These are phyloP conservation scores for Arabis hirsuta DNA, from an alignment of 345 rosid species.

Conservation along the genomic window DNA sequence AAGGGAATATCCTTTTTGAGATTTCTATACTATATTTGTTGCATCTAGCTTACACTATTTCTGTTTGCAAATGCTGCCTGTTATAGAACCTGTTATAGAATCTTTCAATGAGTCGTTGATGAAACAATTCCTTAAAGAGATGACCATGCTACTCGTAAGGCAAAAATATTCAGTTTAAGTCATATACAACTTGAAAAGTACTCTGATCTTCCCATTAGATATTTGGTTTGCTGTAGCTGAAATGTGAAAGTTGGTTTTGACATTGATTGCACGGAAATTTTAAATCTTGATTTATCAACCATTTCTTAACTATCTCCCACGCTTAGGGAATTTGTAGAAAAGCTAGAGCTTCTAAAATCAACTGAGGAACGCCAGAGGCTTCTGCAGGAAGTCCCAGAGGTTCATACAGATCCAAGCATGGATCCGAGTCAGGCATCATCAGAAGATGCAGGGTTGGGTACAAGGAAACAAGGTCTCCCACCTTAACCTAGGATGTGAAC, in stretches of 20 bases:
- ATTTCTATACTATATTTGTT: slow-evolving; percentile 25
- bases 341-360: slow-evolving; percentile 74
- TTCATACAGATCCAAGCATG: slow-evolving; percentile 70
- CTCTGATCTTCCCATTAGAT: slow-evolving; percentile 24
- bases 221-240: neutral
- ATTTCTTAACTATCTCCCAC: slow-evolving; percentile 76
- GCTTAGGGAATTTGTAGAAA: slow-evolving; percentile 81
- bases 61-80: slow-evolving; percentile 11
- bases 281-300: slow-evolving; percentile 17
- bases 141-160: slow-evolving; percentile 20
- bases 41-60: slow-evolving; percentile 14
- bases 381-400: slow-evolving; percentile 62
- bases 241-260: slow-evolving; percentile 8
- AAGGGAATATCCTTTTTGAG: slow-evolving; percentile 86
- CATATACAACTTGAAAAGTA: slow-evolving; percentile 22
- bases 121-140: slow-evolving; percentile 5
- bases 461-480: slow-evolving; percentile 59
- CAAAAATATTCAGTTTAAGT: slow-evolving; percentile 15
- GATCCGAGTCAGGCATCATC: slow-evolving; percentile 54
- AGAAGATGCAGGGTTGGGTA: slow-evolving; percentile 53
- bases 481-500: slow-evolving; percentile 31
- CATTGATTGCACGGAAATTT: slow-evolving; percentile 25
- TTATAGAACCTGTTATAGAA: slow-evolving; percentile 17
- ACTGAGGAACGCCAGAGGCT: slow-evolving; percentile 72
- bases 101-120: neutral